Evolutionary conservation across 2,329 filamentous ascomycete species (phyloP), one percentile per base, ranked within the genome.

Genomic region (Aspergillus sp.): DNA sequence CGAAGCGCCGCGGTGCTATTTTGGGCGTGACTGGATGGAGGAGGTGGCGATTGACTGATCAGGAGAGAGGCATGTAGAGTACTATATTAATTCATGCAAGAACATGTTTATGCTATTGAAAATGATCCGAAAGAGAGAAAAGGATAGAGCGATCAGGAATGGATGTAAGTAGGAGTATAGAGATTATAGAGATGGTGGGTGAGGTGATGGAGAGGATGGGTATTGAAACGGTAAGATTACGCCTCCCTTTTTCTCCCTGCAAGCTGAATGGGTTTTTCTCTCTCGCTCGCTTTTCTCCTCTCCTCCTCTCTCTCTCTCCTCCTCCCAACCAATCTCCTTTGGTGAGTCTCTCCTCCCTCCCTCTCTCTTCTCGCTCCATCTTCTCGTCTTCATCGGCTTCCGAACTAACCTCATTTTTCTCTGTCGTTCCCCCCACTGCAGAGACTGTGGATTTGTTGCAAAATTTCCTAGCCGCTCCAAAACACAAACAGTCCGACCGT

Each of bases 281-380:
- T 1, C 44, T 47, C 21, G 23, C 40, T 38, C 43, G 16, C 38
- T 32, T 13, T 41, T 38, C 21, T 29, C 38, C 16, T 47, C 48
- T 49, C 47, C 45, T 41, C 41, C 42, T 40, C 36, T 50, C 44
- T 55, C 49, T 43, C 31, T 31, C 20, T 20, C 44, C 36, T 23
- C 19, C 42, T 38, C 41, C 50, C 50, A 20, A 43, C 31, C 25
- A 16, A 23, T 47, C 34, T 29, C 31, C 34, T 42, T 42, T 42
- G 16, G 40, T 42, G 40, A 42, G 19, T 42, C 40, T 42, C 5
- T 42, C 40, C 19, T 17, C 16, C 25, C 44, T 46, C 44, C 29
- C 45, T 36, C 29, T 38, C 10, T 16, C 29, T 31, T 5, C 11
- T 29, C 14, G 4, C 13, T 23, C 19, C 17, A 14, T 20, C 31